A percentile compares a stretch with the other conserved stretches of the same genome.
Conservation (phyloP, 2,329 filamentous ascomycete species). For the Aschersonia sp. region DNA sequence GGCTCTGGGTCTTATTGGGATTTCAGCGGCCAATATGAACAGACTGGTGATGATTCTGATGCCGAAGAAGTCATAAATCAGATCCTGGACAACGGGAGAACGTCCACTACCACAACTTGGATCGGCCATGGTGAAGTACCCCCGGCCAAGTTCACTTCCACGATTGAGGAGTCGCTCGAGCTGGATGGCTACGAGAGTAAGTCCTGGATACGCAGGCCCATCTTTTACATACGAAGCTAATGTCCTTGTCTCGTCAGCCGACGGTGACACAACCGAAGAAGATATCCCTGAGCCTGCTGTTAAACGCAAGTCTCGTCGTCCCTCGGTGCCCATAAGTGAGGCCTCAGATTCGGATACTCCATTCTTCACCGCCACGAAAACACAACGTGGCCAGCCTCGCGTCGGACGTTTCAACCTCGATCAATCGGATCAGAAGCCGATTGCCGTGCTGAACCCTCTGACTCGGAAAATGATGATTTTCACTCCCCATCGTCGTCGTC, state of each 20-base stretch:
- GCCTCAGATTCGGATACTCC: slow-evolving; percentile 36
- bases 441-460: slow-evolving; percentile 41
- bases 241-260: slow-evolving; percentile 22
- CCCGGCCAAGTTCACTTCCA: slow-evolving; percentile 11
- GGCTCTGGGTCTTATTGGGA: slow-evolving; percentile 51
- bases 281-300: slow-evolving; percentile 36
- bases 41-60: slow-evolving; percentile 21
- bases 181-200: slow-evolving; percentile 47
- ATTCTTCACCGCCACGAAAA: slow-evolving; percentile 23
- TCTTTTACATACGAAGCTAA: too few species aligned
- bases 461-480: slow-evolving; percentile 51
- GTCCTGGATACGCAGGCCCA: slow-evolving; percentile 15
- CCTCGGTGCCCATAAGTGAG: slow-evolving; percentile 21
- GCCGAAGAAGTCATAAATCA: slow-evolving; percentile 24
- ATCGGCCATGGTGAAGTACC: slow-evolving; percentile 1
- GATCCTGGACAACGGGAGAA: slow-evolving; percentile 25
- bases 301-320: slow-evolving; percentile 31
- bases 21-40: slow-evolving; percentile 33
- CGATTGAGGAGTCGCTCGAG: slow-evolving; percentile 22
- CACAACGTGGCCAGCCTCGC: slow-evolving; percentile 36
- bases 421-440: slow-evolving; percentile 38
- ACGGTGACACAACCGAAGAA: slow-evolving; percentile 49
- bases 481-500: slow-evolving; percentile 34
- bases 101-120: slow-evolving; percentile 23
- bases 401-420: slow-evolving; percentile 40